phyloP scores from a whole-genome alignment of 1,284 basidiomycete species.

The Sutorius eximius region DNA sequence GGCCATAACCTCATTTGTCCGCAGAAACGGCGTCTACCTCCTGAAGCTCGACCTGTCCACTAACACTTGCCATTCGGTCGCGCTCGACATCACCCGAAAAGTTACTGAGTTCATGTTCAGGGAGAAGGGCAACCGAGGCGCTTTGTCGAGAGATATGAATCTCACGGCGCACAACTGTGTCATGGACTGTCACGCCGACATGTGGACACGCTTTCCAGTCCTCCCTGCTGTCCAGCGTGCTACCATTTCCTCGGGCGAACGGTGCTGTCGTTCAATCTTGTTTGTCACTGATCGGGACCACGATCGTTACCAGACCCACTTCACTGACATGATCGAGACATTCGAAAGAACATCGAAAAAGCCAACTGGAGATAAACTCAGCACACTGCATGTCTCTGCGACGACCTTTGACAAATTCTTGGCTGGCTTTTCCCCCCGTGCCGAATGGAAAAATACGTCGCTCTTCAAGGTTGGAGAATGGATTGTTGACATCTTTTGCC shows the following conservation, averaged over 20 bases:
- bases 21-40: slow-evolving; percentile 43
- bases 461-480: slow-evolving; percentile 53
- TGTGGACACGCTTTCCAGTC: slow-evolving; percentile 64
- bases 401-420: slow-evolving; percentile 20
- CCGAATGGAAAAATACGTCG: slow-evolving; percentile 33
- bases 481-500: slow-evolving; percentile 59
- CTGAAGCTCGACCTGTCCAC: slow-evolving; percentile 38
- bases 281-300: slow-evolving; percentile 45
- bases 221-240: slow-evolving; percentile 51
- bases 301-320: slow-evolving; percentile 40
- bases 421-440: slow-evolving; percentile 4
- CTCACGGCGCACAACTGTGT: slow-evolving; percentile 47
- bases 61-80: slow-evolving; percentile 40
- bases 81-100: slow-evolving; percentile 52
- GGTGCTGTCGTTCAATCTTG: slow-evolving; percentile 34
- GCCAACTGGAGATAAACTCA: slow-evolving; percentile 47
- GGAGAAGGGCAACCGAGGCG: slow-evolving; percentile 30
- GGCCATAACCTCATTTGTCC: slow-evolving; percentile 46
- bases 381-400: slow-evolving; percentile 34
- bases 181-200: slow-evolving; percentile 55
- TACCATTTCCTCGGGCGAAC: slow-evolving; percentile 38
- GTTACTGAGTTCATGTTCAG: slow-evolving; percentile 56
- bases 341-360: slow-evolving; percentile 52
- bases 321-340: slow-evolving; percentile 43
- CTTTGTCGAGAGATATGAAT: slow-evolving; percentile 17